Evolutionary conservation across 2,329 filamentous ascomycete species (phyloP).

Genomic region (Akanthomyces uredinophilus): DNA sequence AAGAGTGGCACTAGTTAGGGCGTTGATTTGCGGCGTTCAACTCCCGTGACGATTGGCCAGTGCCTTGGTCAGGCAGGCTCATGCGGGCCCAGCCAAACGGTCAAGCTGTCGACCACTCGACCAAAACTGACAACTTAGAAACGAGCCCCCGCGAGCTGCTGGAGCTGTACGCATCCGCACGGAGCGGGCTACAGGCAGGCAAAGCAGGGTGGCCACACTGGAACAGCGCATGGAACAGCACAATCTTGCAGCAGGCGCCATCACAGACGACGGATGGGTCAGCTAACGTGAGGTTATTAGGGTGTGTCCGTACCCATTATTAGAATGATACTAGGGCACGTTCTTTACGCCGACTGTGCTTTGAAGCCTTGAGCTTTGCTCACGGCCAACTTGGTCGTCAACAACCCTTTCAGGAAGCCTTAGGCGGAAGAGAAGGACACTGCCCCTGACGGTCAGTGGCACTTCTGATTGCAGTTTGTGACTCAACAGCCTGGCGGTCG

Average conservation of each 20-base stretch:
- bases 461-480: not conserved
- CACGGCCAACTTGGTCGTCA: not conserved
- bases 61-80: conserved; percentile 10
- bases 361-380: not conserved
- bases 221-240: not conserved
- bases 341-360: not conserved
- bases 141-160: not conserved
- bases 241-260: conserved; percentile 5
- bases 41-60: conserved; percentile 7
- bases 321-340: not conserved
- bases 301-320: not conserved
- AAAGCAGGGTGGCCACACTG: not conserved
- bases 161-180: not conserved
- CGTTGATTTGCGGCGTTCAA: conserved; percentile 4
- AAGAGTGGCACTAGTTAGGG: not conserved
- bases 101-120: not conserved
- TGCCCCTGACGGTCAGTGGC: not conserved
- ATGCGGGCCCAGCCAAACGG: not conserved
- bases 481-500: not conserved
- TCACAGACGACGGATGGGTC: not conserved
- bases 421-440: not conserved
- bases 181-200: not conserved
- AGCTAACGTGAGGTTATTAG: not conserved
- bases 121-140: not conserved
- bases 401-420: not conserved